These are phyloP conservation scores for Carex cristatella DNA, from an alignment of 176 grass and related monocot genomes.

Conservation along the genomic window DNA sequence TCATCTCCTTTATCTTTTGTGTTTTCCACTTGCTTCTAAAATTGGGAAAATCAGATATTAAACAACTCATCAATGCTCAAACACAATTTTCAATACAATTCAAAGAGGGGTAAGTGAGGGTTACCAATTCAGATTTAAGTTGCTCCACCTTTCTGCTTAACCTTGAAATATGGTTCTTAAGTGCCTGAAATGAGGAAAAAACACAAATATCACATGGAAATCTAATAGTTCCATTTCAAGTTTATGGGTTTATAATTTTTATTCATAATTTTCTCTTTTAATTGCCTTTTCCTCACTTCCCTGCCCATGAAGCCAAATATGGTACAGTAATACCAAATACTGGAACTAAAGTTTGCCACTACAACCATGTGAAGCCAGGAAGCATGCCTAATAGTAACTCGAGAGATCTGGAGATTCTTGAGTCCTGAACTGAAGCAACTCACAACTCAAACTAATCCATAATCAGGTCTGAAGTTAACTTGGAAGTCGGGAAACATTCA, in stretches of 20 bases:
- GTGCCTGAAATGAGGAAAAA: conserved; percentile 37
- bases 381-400: background rate
- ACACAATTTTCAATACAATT: background rate
- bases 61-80: background rate
- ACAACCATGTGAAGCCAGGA: background rate
- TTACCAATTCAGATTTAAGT: conserved; percentile 70
- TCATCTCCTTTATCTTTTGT: conserved; percentile 63
- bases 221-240: background rate
- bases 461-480: background rate
- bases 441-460: background rate
- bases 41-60: background rate
- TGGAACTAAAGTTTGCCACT: background rate
- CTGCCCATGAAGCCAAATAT: background rate
- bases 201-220: background rate
- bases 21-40: conserved; percentile 62
- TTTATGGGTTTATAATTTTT: background rate
- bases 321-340: background rate
- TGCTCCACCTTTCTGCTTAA: conserved; percentile 60
- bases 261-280: background rate
- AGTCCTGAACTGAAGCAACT: background rate
- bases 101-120: background rate
- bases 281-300: background rate
- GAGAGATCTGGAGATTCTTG: background rate
- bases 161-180: conserved; percentile 49
- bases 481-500: background rate